phyloP scores from a whole-genome alignment of 2,329 filamentous ascomycete species.

The Fusarium euwallaceae region DNA sequence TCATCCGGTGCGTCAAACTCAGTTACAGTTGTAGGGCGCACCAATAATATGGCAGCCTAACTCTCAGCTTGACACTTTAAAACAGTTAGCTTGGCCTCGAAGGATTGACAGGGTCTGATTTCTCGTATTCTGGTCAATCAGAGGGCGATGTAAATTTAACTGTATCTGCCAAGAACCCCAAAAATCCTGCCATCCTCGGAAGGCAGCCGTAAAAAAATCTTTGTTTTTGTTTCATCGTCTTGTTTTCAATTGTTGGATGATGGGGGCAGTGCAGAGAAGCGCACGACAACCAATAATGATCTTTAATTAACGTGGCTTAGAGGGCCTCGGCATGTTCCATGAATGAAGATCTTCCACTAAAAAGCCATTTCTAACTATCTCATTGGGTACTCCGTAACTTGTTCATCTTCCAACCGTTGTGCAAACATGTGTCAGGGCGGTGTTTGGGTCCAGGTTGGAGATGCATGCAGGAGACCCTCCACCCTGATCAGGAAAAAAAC shows the following conservation, averaged over 20 bases:
- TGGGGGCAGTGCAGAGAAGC: not conserved
- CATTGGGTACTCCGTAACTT: not conserved
- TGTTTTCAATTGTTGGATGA: not conserved
- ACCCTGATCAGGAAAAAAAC: too few species aligned
- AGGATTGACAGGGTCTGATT: not conserved
- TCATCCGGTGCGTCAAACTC: not conserved
- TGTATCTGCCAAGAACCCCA: not conserved
- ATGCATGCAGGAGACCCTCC: not conserved
- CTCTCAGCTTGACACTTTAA: not conserved
- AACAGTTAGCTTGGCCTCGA: not conserved
- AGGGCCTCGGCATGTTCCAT: not conserved
- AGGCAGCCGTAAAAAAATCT: not conserved
- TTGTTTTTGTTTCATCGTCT: not conserved
- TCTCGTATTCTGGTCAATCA: not conserved
- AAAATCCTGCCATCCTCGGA: not conserved
- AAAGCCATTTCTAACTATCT: not conserved
- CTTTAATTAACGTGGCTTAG: not conserved
- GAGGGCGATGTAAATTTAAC: not conserved
- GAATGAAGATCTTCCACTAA: not conserved
- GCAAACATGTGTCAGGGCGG: not conserved
- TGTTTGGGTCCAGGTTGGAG: not conserved
- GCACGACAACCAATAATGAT: not conserved
- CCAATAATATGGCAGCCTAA: not conserved
- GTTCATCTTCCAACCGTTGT: not conserved
- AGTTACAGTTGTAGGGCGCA: not conserved